Conservation (phyloP, 495 filamentous ascomycete genomes). For the Ramalina intermedia region DNA sequence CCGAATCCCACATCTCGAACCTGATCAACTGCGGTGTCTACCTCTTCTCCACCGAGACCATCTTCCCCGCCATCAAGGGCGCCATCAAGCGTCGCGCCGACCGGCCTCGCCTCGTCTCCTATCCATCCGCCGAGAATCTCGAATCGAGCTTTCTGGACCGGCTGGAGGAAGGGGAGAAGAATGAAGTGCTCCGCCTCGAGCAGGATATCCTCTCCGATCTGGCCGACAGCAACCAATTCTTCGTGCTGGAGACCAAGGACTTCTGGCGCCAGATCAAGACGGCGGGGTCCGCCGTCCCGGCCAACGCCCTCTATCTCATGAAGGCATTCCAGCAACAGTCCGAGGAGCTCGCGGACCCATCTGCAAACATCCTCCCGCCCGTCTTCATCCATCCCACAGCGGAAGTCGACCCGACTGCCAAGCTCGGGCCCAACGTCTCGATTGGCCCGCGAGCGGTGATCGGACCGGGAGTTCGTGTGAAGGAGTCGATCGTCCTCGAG, state of each 20-base stretch:
- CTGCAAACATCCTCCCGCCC: conserved; percentile 79
- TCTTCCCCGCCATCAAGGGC: conserved; percentile 89
- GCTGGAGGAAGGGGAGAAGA: conserved; percentile 61
- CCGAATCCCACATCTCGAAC: conserved; percentile 95
- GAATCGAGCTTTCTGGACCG: conserved; percentile 63
- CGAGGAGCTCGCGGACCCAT: conserved; percentile 67
- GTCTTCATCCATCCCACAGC: conserved; percentile 98
- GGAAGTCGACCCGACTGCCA: conserved; percentile 81
- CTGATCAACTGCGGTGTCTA: conserved; percentile 99
- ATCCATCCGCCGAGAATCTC: conserved; percentile 89
- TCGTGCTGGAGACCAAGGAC: conserved; percentile 95
- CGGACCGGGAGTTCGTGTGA: conserved; percentile 80
- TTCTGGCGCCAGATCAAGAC: conserved; percentile 99
- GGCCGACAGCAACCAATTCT: conserved; percentile 96
- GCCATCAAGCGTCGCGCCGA: conserved; percentile 94
- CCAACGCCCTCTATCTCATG: conserved; percentile 92
- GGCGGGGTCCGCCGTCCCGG: conserved; percentile 90
- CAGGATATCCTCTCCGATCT: conserved; percentile 95
- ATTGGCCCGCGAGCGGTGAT: conserved; percentile 77
- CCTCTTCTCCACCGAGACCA: conserved; percentile 85
- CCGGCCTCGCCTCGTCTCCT: conserved; percentile 77
- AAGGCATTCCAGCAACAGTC: conserved; percentile 82
- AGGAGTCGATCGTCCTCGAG: conserved; percentile 92
- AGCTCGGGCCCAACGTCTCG: conserved; percentile 92
- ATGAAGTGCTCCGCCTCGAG: conserved; percentile 85